Evolutionary conservation across 2,329 filamentous ascomycete genomes (phyloP).

Genomic region (Capronia epimyces): DNA sequence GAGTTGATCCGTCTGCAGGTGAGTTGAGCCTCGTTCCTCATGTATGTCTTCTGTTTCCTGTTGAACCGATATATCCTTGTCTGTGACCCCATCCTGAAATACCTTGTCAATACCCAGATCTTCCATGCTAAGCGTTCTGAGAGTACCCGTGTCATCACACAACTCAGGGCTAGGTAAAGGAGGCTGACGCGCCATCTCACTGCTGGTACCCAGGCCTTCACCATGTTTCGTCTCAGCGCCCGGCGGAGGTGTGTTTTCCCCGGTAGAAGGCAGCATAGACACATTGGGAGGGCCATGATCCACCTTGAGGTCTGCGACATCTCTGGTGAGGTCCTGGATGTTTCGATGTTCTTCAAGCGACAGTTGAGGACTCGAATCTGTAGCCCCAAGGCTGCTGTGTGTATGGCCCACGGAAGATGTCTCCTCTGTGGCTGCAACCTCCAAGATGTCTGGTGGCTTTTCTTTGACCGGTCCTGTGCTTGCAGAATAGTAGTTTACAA

Average conservation of each 20-base stretch:
- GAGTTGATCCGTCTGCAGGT: too few relatives aligned
- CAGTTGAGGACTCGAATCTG: constrained; percentile 37
- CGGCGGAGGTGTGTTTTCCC: not conserved
- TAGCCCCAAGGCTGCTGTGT: constrained; percentile 10
- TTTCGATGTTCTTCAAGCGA: constrained; percentile 45
- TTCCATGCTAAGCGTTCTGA: too few relatives aligned
- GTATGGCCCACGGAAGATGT: constrained; percentile 4
- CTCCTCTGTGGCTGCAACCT: constrained; percentile 4
- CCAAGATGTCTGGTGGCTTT: not conserved
- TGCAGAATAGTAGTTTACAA: constrained; percentile 87
- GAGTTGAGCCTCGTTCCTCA: too few relatives aligned
- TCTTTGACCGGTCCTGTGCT: constrained; percentile 66
- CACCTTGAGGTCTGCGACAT: constrained; percentile 30
- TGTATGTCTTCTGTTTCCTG: too few relatives aligned
- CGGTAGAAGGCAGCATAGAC: not conserved
- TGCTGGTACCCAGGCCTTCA: not conserved
- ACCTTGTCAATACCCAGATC: too few relatives aligned
- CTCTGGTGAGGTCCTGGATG: constrained; percentile 32
- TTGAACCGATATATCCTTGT: too few relatives aligned
- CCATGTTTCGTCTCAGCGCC: not conserved
- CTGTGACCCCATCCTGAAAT: too few relatives aligned
- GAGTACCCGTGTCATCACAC: too few relatives aligned
- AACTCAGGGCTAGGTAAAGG: too few relatives aligned
- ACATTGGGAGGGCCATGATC: not conserved
- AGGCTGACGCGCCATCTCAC: too few relatives aligned